Base-by-base conservation (phyloP, 345 rosid species). In the Ceriops zippeliana region DNA sequence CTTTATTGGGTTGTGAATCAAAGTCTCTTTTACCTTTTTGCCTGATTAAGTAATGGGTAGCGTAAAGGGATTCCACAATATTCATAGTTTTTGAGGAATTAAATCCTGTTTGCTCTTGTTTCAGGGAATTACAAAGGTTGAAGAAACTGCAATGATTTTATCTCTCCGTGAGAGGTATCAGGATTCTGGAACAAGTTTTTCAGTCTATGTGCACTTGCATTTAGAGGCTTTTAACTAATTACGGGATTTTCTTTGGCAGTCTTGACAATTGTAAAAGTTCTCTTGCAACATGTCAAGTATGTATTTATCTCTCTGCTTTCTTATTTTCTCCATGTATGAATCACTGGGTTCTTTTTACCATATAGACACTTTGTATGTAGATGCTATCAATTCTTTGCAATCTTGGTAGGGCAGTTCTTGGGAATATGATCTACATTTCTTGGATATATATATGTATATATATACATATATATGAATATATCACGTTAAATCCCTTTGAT, bases 71-170 rank as follows among this genome's bases (percentile, higher is more conserved):
- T 58, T 61, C 32, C 60, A 7, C 7, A 31, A 7, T 61, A 22
- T 35, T 38, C 5, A 54, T 31, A 10, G 53, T 59, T 17, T 3
- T 5, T 51, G 63, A 22, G 32, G 47, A 54, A 52, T 21, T 9
- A 46, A 32, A 20, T 54, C 17, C 59, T 31, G 30, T 62, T 24
- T 70, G 53, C 59, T 34, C 53, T 47, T 61, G 8, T 52, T 70
- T 63, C 79, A 88, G 97, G 87, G 78, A 51, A 86, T 78, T 32
- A 52, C 83, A 2, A 85, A 90, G 67, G 84, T 78, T 34, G 99
- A 90, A 66, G 98, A 91, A 78, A 87, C 92, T 58, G 86, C 93
- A 52, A 89, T 87, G 99, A 91, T 91, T 79, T 82, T 95, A 78
- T 68, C 89, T 38, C 93, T 91, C 67, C 92, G 96, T 62, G 96